phyloP scores from a whole-genome alignment of 2,329 filamentous ascomycete species.

The Fusarium buxicola region DNA sequence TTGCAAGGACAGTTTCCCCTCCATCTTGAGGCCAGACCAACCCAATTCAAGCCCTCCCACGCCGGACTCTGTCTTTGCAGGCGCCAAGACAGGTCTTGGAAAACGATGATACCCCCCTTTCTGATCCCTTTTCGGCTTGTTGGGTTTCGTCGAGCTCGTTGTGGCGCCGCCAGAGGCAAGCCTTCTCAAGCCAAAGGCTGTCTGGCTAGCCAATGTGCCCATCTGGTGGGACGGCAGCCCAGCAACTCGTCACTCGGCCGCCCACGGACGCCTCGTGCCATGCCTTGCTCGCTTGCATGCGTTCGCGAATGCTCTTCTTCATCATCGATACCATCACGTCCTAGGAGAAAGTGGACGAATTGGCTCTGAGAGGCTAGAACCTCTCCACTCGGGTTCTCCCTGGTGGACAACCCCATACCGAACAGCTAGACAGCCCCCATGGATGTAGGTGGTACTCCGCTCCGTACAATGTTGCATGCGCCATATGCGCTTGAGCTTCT shows the following conservation, averaged over 20 bases:
- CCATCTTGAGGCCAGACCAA: constrained; percentile 10
- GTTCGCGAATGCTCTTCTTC: constrained; percentile 14
- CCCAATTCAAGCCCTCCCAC: constrained; percentile 11
- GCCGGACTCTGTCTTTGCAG: constrained; percentile 1
- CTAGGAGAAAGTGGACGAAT: constrained; percentile 20
- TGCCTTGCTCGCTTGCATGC: constrained; percentile 9
- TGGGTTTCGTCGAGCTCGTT: neutral
- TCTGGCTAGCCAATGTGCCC: constrained; percentile 6
- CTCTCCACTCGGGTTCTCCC: constrained; percentile 34
- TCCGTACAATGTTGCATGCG: constrained; percentile 32
- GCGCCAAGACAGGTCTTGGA: constrained; percentile 10
- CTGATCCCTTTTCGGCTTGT: constrained; percentile 7
- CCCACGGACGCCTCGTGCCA: constrained; percentile 8
- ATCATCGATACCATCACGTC: constrained; percentile 7
- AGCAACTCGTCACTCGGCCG: constrained; percentile 8
- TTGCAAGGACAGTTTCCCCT: constrained; percentile 2
- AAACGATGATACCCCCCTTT: constrained; percentile 4
- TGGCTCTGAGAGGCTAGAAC: constrained; percentile 25
- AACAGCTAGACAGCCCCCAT: constrained; percentile 11
- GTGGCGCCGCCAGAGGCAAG: constrained; percentile 8
- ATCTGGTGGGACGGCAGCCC: constrained; percentile 7
- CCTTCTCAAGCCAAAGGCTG: neutral
- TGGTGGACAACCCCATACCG: constrained; percentile 32
- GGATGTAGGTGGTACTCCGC: constrained; percentile 1
- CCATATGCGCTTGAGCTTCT: constrained; percentile 28